These are phyloP conservation scores for Alternaria panax DNA, from an alignment of 2,329 filamentous ascomycete genomes.

Conservation along the genomic window DNA sequence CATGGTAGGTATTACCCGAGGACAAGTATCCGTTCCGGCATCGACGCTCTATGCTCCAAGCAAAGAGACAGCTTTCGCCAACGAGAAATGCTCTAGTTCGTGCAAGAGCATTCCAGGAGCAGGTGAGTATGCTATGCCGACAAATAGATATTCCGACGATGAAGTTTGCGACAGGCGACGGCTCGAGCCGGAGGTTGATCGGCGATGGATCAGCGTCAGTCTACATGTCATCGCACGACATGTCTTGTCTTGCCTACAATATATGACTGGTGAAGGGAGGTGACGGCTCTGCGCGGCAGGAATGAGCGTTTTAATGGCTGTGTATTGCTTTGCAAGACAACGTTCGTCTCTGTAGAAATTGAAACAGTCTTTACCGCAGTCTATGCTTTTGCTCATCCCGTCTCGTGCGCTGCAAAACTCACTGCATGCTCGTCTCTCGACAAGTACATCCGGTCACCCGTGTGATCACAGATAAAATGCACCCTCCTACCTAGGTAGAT, in stretches of 20 bases:
- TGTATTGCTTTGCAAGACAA: neutral
- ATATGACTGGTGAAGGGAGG: slow-evolving; percentile 1
- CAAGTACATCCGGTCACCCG: neutral
- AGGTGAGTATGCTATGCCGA: slow-evolving; percentile 1
- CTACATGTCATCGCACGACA: neutral
- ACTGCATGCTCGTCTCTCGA: neutral
- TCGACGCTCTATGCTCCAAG: slow-evolving; percentile 1
- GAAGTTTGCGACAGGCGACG: neutral
- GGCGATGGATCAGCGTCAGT: neutral
- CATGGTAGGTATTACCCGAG: slow-evolving; percentile 6
- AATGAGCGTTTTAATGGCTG: slow-evolving; percentile 1
- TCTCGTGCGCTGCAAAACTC: neutral
- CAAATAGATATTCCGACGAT: neutral
- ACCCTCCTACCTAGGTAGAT: neutral
- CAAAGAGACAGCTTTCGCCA: neutral
- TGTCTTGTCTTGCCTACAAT: neutral
- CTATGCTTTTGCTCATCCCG: neutral
- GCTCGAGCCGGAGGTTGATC: slow-evolving; percentile 1
- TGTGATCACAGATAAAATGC: neutral
- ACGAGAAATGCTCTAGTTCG: neutral
- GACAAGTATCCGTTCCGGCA: slow-evolving; percentile 1
- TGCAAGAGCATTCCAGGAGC: neutral
- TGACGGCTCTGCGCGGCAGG: neutral
- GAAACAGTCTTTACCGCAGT: neutral
- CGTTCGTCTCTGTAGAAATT: neutral